These are phyloP conservation scores for Serendipita indica DNA, from an alignment of 768 basidiomycete genomes.

Conservation along the genomic window DNA sequence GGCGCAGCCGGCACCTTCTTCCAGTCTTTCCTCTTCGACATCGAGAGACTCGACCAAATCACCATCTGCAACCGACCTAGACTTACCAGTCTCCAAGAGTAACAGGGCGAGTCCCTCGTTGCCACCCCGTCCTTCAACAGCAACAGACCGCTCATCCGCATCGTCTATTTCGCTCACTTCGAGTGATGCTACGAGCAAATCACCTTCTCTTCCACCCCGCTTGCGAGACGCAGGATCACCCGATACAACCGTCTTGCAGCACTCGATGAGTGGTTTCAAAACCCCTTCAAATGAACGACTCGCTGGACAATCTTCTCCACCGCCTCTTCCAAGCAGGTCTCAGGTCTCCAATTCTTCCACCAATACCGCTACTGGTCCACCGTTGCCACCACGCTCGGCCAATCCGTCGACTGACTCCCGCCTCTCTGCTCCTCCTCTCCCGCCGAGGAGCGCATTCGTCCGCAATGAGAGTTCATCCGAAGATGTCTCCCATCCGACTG, in stretches of 20 bases:
- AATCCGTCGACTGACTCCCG: background rate
- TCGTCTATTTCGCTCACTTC: background rate
- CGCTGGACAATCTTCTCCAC: too few species aligned
- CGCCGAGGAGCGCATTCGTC: constrained; percentile 1
- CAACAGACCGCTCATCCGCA: background rate
- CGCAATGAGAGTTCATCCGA: background rate
- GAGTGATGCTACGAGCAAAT: background rate
- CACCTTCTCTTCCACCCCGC: background rate
- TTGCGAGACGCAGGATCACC: background rate
- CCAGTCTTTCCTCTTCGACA: background rate
- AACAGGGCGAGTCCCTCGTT: background rate
- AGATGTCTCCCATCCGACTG: background rate
- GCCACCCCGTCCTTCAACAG: background rate
- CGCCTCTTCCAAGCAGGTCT: background rate
- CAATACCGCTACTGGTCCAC: background rate
- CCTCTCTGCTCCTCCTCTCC: background rate
- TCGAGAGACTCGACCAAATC: background rate
- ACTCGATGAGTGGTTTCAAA: background rate
- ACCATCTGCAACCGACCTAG: background rate
- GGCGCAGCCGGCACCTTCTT: background rate
- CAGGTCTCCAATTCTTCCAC: background rate
- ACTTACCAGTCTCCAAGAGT: background rate
- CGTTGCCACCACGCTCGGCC: constrained; percentile 7
- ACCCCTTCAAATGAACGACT: background rate
- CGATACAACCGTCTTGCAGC: background rate